Conservation (phyloP, 208 protist species). For the Leptomonas pyrrhocoris region DNA sequence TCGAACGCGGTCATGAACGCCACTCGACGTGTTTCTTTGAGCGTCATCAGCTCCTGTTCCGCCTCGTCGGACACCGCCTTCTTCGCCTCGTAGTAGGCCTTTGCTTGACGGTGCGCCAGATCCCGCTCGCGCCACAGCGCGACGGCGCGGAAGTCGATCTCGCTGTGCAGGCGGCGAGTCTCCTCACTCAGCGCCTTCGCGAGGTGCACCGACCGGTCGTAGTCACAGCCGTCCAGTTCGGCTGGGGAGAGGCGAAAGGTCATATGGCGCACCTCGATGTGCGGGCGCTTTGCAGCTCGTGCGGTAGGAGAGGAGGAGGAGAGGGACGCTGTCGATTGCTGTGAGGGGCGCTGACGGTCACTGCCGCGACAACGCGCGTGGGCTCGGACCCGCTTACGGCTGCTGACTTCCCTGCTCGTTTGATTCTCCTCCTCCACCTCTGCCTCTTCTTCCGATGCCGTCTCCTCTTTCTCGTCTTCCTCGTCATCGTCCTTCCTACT, state of each 20-base stretch:
- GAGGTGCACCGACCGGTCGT: slow-evolving; percentile 83
- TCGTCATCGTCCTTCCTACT: slow-evolving; percentile 26
- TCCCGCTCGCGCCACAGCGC: slow-evolving; percentile 95
- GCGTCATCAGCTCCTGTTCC: slow-evolving; percentile 52
- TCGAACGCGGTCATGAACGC: slow-evolving; percentile 99
- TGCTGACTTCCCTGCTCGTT: not conserved
- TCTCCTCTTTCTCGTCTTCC: not conserved
- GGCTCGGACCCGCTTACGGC: slow-evolving; percentile 2
- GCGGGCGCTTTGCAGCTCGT: slow-evolving; percentile 8
- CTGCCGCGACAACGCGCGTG: not conserved
- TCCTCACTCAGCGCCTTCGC: slow-evolving; percentile 90
- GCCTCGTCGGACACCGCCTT: slow-evolving; percentile 76
- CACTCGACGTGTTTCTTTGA: slow-evolving; percentile 89
- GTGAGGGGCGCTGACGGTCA: not conserved
- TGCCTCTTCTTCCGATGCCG: slow-evolving; percentile 17
- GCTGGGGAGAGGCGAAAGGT: slow-evolving; percentile 71
- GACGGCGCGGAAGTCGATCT: slow-evolving; percentile 96
- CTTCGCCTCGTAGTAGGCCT: slow-evolving; percentile 59
- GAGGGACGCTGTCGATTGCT: not conserved
- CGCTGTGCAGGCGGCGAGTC: slow-evolving; percentile 75
- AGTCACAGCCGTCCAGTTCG: slow-evolving; percentile 80
- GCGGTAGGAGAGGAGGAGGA: not conserved
- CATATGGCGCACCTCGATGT: slow-evolving; percentile 50
- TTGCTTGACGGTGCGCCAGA: slow-evolving; percentile 65
- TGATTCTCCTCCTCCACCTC: not conserved